These are phyloP conservation scores for Rhizopogon rudus DNA, from an alignment of 768 basidiomycete genomes.

Conservation along the genomic window DNA sequence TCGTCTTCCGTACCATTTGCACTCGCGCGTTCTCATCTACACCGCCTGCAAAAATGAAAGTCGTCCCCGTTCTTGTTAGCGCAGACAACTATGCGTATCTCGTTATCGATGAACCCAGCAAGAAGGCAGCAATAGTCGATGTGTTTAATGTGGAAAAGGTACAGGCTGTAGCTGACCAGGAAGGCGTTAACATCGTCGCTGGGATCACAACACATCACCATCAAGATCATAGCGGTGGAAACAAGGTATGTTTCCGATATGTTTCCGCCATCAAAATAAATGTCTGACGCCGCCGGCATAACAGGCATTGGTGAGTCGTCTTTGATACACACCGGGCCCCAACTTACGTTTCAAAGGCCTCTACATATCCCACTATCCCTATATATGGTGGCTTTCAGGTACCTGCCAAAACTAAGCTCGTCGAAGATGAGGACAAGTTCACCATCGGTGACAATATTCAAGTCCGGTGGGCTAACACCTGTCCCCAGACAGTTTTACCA, in stretches of 20 bases:
- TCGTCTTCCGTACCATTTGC: neutral
- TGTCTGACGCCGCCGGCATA: neutral
- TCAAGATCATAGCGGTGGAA: slow-evolving; percentile 85
- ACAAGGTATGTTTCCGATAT: slow-evolving; percentile 45
- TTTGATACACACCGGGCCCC: slow-evolving; percentile 12
- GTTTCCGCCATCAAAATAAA: neutral
- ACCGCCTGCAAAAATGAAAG: slow-evolving; percentile 45
- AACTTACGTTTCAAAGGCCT: slow-evolving; percentile 31
- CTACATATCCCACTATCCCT: slow-evolving; percentile 39
- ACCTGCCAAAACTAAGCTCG: slow-evolving; percentile 60
- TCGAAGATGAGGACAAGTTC: slow-evolving; percentile 82
- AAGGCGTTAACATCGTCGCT: slow-evolving; percentile 63
- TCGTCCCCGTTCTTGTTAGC: slow-evolving; percentile 75
- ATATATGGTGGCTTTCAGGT: slow-evolving; percentile 80
- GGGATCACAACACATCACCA: slow-evolving; percentile 92
- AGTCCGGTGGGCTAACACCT: slow-evolving; percentile 44
- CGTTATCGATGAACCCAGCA: slow-evolving; percentile 62
- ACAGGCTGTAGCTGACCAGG: slow-evolving; percentile 50
- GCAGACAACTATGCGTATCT: slow-evolving; percentile 86
- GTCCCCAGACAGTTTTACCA: neutral
- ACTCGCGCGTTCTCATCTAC: slow-evolving; percentile 15
- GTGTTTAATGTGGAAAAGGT: slow-evolving; percentile 75
- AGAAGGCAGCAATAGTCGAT: slow-evolving; percentile 75
- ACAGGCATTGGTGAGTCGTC: slow-evolving; percentile 25
- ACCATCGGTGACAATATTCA: slow-evolving; percentile 59